Evolutionary conservation across 2,329 filamentous ascomycete genomes (phyloP).

Genomic region (Aspergillus tubingensis): DNA sequence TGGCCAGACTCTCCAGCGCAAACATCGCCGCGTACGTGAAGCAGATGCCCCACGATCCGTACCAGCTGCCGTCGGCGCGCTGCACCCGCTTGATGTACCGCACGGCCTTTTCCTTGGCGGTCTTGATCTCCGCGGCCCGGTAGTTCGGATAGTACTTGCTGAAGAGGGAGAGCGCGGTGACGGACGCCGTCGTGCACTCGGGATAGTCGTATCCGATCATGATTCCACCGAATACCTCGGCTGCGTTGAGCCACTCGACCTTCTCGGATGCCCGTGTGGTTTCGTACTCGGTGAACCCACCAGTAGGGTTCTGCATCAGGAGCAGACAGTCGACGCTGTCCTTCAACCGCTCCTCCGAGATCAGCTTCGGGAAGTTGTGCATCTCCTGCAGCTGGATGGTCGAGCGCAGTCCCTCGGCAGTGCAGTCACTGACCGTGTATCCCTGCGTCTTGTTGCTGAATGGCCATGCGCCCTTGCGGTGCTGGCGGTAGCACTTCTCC

Average conservation of each 20-base stretch:
- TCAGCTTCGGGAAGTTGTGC: slow-evolving; percentile 70
- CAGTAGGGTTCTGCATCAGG: slow-evolving; percentile 83
- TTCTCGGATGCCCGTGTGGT: slow-evolving; percentile 73
- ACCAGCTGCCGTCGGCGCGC: slow-evolving; percentile 85
- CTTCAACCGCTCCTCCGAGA: slow-evolving; percentile 76
- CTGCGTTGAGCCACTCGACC: slow-evolving; percentile 86
- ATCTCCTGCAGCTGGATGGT: slow-evolving; percentile 81
- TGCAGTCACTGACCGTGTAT: slow-evolving; percentile 93
- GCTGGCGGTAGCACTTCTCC: slow-evolving; percentile 81
- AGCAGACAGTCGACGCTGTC: slow-evolving; percentile 89
- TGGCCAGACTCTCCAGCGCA: slow-evolving; percentile 80
- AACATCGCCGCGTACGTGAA: slow-evolving; percentile 98
- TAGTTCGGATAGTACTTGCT: slow-evolving; percentile 79
- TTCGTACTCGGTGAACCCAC: slow-evolving; percentile 90
- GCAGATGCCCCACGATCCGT: slow-evolving; percentile 96
- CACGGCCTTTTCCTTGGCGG: slow-evolving; percentile 72
- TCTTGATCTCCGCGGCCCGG: slow-evolving; percentile 70
- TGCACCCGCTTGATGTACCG: slow-evolving; percentile 81
- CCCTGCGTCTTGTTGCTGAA: slow-evolving; percentile 93
- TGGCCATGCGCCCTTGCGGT: slow-evolving; percentile 90
- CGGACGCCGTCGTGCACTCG: slow-evolving; percentile 93
- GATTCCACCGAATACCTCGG: slow-evolving; percentile 93
- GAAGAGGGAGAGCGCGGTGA: slow-evolving; percentile 84
- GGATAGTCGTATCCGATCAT: slow-evolving; percentile 99
- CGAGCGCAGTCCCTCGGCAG: slow-evolving; percentile 85